Evolutionary conservation across 345 rosid genomes (phyloP), one percentile per base, ranked within the genome.

Genomic region (Geranium rotundifolium): DNA sequence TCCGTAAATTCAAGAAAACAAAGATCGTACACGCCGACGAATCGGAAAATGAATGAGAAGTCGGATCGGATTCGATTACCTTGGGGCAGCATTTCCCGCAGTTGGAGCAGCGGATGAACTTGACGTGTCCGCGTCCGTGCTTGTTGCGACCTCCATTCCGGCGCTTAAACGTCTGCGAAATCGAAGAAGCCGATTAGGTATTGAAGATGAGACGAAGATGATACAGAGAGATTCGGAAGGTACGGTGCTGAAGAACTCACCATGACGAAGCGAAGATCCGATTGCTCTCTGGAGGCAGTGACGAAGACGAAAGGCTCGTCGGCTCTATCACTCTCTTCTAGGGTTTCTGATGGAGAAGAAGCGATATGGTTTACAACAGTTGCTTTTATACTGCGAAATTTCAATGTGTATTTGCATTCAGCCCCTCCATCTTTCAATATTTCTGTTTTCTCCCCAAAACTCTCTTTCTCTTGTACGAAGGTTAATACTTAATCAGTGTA

Each of bases 61-160:
- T 13, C 6, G 19, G 41, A 34, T 5, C 4, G 10, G 41, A 18
- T 17, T 17, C 29, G 7, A 6, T 46, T 56, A 85, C 95, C 84
- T 90, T 90, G 0, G 97, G 96, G 71, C 97, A 90, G 78, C 93
- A 86, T 31, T 90, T 90, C 16, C 93, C 97, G 67, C 97, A 88
- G 77, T 90, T 90, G 67, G 97, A 88, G 77, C 97, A 90, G 70
- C 96, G 89, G 20, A 90, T 83, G 67, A 85, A 82, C 60, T 90
- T 90, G 69, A 84, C 91, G 29, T 90, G 97, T 10, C 96, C 97
- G 17, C 96, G 90, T 67, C 95, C 91, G 67, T 90, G 93, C 91
- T 90, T 90, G 88, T 88, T 88, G 63, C 97, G 84, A 17, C 96
- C 97, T 61, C 91, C 91, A n/a, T 88, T 90, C 78, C 96, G 79